Base-by-base conservation (phyloP, 345 rosid species). In the Populus pruinosa region DNA sequence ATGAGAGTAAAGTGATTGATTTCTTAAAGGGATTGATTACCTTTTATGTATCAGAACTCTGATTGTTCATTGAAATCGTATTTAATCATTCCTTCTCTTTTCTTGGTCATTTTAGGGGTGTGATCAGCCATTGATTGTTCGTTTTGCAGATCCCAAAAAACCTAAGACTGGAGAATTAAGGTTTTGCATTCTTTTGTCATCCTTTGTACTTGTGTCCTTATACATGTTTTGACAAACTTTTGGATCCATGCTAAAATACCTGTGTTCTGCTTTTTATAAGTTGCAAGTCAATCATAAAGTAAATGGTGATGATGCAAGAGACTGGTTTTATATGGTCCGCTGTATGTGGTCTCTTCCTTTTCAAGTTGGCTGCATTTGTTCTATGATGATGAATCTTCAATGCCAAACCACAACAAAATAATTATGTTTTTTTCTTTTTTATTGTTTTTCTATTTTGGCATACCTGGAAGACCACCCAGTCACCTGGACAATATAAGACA, bases 131-230 rank as follows among this genome's bases (percentile, higher is more conserved):
- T 83, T 94, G 77, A 76, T 77, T 74, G 93, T 94, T 83, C 90
- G 88, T 71, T 89, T 93, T 83, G 97, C 97, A 18, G 89, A 88
- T 83, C 97, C 97, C 72, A 90, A 90, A 76, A 93, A 87, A 75
- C 91, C 88, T 1, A 84, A 86, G 80, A 84, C 59, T 66, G 96
- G 91, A 56, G 97, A 94, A 67, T 85, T 76, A 77, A 93, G 98
- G 98, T 92, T 43, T 79, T 83, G 63, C 44, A 39, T 71, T 69
- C 70, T 69, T 72, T n/a, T 43, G 77, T 17, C 43, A 35, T 69
- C 69, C 68, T 72, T 74, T 20, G 38, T 79, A 23, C 43, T 43
- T 35, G 47, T 36, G 29, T 77, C 75, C 17, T 29, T 78, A 10
- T 47, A 50, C 72, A 67, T 76, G 23, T 62, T 68, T 70, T 35